phyloP scores from a whole-genome alignment of 495 filamentous ascomycete species.

The Friedmanniomyces simplex region DNA sequence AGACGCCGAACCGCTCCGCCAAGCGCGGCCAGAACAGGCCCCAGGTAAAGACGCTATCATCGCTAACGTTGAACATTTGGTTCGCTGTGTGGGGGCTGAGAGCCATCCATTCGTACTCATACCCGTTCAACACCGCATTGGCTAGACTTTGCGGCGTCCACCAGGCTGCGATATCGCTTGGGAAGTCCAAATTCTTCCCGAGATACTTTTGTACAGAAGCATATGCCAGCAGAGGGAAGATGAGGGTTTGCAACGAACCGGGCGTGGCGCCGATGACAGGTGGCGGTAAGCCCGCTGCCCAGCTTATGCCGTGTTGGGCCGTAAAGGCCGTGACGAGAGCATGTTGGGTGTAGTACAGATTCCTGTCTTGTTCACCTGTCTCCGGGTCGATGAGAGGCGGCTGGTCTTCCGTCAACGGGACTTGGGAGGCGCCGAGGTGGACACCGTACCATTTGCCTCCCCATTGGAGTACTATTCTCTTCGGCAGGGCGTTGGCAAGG shows the following conservation, averaged over 20 bases:
- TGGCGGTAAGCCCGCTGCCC: constrained; percentile 35
- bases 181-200: constrained; percentile 31
- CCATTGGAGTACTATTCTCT: constrained; percentile 38
- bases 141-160: constrained; percentile 32
- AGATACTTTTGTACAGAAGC: constrained; percentile 36
- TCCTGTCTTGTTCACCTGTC: constrained; percentile 24
- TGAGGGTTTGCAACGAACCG: constrained; percentile 39
- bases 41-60: constrained; percentile 38
- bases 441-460: constrained; percentile 23
- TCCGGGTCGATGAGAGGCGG: constrained; percentile 32
- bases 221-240: constrained; percentile 38
- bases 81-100: constrained; percentile 30
- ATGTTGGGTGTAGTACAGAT: constrained; percentile 45
- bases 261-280: constrained; percentile 41
- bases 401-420: constrained; percentile 37
- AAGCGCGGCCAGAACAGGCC: constrained; percentile 38
- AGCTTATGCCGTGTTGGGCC: constrained; percentile 22
- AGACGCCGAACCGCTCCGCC: constrained; percentile 34
- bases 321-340: constrained; percentile 33
- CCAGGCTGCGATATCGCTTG: constrained; percentile 35
- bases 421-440: constrained; percentile 36
- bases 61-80: constrained; percentile 38
- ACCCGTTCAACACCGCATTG: constrained; percentile 34
- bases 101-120: constrained; percentile 42
- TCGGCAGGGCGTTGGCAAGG: constrained; percentile 32